Evolutionary conservation across 768 basidiomycete species (phyloP).

Genomic region (Hydnum rufescens): DNA sequence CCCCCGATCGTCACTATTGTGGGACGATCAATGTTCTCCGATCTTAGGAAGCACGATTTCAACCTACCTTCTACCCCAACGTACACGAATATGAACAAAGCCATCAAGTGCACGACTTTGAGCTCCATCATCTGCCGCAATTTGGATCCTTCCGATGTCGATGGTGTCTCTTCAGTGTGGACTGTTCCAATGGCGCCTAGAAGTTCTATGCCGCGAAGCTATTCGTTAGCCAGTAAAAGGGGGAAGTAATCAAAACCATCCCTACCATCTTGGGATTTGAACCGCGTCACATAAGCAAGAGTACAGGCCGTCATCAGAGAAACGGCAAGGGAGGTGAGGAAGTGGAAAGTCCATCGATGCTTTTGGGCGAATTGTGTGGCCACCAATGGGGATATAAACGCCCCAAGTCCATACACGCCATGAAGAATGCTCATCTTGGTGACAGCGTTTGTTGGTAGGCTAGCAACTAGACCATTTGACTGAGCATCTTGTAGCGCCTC

Average conservation of each 20-base stretch:
- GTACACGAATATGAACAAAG: constrained; percentile 44
- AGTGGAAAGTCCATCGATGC: constrained; percentile 26
- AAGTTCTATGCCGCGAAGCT: neutral
- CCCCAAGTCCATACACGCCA: constrained; percentile 45
- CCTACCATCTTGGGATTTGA: constrained; percentile 18
- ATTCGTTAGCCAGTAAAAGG: neutral
- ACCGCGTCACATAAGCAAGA: constrained; percentile 15
- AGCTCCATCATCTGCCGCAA: constrained; percentile 28
- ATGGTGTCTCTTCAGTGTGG: neutral
- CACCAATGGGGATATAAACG: constrained; percentile 31
- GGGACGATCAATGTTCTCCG: neutral
- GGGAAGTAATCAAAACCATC: neutral
- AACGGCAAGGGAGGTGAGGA: constrained; percentile 25
- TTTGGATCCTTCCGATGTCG: neutral
- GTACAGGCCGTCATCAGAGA: constrained; percentile 16
- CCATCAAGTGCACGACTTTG: constrained; percentile 38
- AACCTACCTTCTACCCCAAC: constrained; percentile 49
- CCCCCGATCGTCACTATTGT: constrained; percentile 2
- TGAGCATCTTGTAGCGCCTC: constrained; percentile 41
- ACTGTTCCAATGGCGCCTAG: constrained; percentile 2
- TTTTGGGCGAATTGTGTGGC: constrained; percentile 31
- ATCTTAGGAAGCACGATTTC: neutral
- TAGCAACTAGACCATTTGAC: constrained; percentile 49
- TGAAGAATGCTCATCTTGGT: constrained; percentile 52
- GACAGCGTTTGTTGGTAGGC: constrained; percentile 32